Evolutionary conservation across 257 asterid species (phyloP).

Genomic region (Solanum neorickii): DNA sequence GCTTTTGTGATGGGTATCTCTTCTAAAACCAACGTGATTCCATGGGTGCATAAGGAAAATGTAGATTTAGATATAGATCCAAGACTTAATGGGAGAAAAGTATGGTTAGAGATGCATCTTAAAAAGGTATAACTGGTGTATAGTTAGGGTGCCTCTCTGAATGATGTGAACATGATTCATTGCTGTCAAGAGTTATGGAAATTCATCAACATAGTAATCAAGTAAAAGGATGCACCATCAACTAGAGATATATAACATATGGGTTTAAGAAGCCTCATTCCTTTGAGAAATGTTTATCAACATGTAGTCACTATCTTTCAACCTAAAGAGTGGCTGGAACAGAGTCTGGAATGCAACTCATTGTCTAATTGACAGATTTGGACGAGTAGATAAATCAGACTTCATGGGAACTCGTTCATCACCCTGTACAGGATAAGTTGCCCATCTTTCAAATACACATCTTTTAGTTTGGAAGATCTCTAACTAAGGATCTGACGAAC

Average conservation of each 20-base stretch:
- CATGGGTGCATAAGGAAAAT: background rate
- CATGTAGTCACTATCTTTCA: background rate
- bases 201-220: background rate
- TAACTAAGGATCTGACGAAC: background rate
- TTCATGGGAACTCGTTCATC: background rate
- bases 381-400: background rate
- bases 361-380: background rate
- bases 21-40: background rate
- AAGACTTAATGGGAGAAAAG: background rate
- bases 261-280: background rate
- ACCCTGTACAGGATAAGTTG: background rate
- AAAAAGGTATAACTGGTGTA: background rate
- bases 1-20: background rate
- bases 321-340: background rate
- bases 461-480: background rate
- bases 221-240: background rate
- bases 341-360: background rate
- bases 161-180: background rate
- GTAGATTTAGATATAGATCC: background rate
- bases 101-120: background rate
- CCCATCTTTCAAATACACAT: background rate
- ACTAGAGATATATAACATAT: background rate
- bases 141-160: background rate
- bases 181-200: background rate
- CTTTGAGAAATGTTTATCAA: background rate